Evolutionary conservation across 1,284 basidiomycete species (phyloP).

Genomic region (Thecaphora thlaspeos): DNA sequence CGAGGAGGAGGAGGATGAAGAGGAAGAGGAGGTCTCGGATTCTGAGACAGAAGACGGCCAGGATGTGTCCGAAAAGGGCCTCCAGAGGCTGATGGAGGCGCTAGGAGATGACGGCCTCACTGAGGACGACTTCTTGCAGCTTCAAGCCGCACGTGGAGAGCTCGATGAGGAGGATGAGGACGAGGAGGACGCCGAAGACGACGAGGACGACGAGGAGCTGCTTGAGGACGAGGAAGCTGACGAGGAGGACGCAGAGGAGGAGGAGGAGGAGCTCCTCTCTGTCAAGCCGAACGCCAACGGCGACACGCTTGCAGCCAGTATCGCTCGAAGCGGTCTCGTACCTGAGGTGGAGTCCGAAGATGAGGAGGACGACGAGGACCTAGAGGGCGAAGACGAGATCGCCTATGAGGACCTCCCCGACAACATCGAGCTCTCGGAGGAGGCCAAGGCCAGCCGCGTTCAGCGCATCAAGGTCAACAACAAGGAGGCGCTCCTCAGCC

Average conservation of each 20-base stretch:
- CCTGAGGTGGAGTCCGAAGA: constrained; percentile 32
- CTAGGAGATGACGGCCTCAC: constrained; percentile 51
- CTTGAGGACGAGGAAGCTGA: constrained; percentile 16
- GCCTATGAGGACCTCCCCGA: constrained; percentile 47
- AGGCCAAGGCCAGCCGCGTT: constrained; percentile 34
- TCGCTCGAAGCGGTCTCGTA: constrained; percentile 50
- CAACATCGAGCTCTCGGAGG: constrained; percentile 33
- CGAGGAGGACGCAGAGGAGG: constrained; percentile 10
- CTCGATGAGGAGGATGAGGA: constrained; percentile 30
- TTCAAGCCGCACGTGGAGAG: constrained; percentile 33
- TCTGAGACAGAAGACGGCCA: constrained; percentile 47
- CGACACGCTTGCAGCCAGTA: constrained; percentile 51
- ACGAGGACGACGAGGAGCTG: constrained; percentile 10
- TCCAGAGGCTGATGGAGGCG: constrained; percentile 50
- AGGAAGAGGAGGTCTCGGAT: constrained; percentile 31
- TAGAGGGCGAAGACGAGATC: constrained; percentile 35
- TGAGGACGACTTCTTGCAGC: constrained; percentile 45
- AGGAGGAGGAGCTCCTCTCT: constrained; percentile 21
- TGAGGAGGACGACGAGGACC: constrained; percentile 37
- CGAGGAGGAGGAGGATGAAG: constrained; percentile 17
- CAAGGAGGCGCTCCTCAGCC: constrained; percentile 40
- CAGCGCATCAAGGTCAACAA: constrained; percentile 55
- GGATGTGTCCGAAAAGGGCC: constrained; percentile 49
- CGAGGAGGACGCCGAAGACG: constrained; percentile 28
- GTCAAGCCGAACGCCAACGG: constrained; percentile 35